Conservation (phyloP, 495 filamentous ascomycete genomes). For the Durotheca rogersii region DNA sequence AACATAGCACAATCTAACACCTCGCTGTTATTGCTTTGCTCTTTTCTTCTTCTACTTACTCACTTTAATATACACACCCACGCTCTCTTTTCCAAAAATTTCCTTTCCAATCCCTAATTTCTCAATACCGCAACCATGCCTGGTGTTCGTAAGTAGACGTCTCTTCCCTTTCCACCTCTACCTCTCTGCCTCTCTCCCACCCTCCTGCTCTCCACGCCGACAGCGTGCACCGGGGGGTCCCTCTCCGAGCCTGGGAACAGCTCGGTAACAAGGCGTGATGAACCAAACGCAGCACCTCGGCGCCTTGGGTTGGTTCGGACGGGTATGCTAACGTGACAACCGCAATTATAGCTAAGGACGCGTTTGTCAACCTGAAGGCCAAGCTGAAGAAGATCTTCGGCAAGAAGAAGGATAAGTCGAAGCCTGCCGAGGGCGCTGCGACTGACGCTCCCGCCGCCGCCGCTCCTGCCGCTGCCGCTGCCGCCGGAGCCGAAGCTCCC, state of each 20-base stretch:
- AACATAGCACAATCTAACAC: slow-evolving; percentile 1
- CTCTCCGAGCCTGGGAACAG: too few species aligned
- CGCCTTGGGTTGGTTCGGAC: slow-evolving; percentile 9
- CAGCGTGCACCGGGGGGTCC: too few species aligned
- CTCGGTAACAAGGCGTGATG: neutral
- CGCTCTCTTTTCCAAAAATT: neutral
- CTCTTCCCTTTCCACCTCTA: neutral
- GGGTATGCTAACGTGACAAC: slow-evolving; percentile 21
- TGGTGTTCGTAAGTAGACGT: slow-evolving; percentile 35
- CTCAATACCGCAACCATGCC: slow-evolving; percentile 27
- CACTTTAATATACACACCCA: neutral
- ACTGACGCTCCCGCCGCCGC: slow-evolving; percentile 11
- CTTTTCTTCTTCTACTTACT: neutral
- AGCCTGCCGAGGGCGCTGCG: slow-evolving; percentile 26
- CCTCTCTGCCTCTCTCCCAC: neutral
- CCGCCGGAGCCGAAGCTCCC: slow-evolving; percentile 10
- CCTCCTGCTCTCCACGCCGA: neutral
- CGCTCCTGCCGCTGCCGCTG: slow-evolving; percentile 8
- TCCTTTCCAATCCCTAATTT: neutral
- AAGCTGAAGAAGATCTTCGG: slow-evolving; percentile 60
- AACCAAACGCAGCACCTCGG: too few species aligned
- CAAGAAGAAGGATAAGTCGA: slow-evolving; percentile 34
- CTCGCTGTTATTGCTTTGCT: neutral
- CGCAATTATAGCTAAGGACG: slow-evolving; percentile 34
- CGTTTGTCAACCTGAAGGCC: slow-evolving; percentile 39